These are phyloP conservation scores for Eimeria brunetti DNA, from an alignment of 169 alveolate genomes.

Conservation along the genomic window DNA sequence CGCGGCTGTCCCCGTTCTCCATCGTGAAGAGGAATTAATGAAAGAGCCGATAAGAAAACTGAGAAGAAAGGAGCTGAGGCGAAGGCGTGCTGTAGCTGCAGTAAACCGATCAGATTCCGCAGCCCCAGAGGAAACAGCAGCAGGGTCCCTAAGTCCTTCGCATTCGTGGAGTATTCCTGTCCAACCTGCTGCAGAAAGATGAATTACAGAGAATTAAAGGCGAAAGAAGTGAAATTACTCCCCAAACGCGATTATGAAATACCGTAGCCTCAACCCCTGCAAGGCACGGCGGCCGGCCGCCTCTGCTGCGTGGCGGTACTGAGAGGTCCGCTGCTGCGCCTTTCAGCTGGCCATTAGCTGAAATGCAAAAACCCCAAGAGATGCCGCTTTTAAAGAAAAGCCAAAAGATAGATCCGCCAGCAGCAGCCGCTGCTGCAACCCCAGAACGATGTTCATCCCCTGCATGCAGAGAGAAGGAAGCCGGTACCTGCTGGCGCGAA, in stretches of 20 bases:
- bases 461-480: constrained; percentile 5
- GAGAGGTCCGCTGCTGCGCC: constrained; percentile 19
- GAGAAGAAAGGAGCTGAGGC: neutral
- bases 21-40: too few relatives aligned
- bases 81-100: neutral
- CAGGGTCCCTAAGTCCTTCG: neutral
- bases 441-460: neutral
- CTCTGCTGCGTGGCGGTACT: constrained; percentile 1
- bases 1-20: constrained; percentile 73
- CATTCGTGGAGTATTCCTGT: neutral
- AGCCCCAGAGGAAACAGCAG: constrained; percentile 5
- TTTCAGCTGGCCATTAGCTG: constrained; percentile 45
- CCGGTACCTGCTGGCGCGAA: too few relatives aligned
- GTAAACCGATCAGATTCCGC: neutral
- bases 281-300: constrained; percentile 50
- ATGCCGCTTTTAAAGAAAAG: neutral
- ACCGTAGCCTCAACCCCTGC: neutral
- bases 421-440: constrained; percentile 18
- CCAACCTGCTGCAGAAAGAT: neutral
- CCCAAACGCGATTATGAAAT: neutral
- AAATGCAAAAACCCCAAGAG: constrained; percentile 13
- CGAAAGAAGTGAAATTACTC: neutral
- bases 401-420: neutral
- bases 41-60: neutral
- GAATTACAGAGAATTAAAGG: neutral